Base-by-base conservation (phyloP, 768 basidiomycete genomes). In the Tricholoma saponaceum region DNA sequence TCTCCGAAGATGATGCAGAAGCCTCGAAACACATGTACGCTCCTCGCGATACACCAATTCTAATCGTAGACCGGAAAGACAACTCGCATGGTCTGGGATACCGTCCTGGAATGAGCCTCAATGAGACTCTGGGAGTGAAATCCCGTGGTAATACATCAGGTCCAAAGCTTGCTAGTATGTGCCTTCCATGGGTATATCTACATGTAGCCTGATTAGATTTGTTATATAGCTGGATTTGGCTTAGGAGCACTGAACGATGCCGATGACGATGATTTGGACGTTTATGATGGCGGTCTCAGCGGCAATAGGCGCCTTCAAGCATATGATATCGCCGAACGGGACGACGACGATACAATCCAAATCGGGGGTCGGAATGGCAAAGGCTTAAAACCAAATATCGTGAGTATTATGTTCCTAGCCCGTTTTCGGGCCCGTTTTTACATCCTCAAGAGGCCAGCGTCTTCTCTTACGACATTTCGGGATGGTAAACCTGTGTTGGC, bases 231-330 rank as follows among this genome's bases (percentile, higher is more conserved):
- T 67, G 93, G 92, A 1, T 96, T 95, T 65, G 94, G 93, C 35
- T 76, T 95, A 16, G 92, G 93, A 5, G 92, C 90, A 1, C 71
- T 94, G 16, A 97, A 96, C 66, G 95, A 97, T 55, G 95, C 92
- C 2, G 95, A 98, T 51, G 92, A 95, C 49, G 95, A 98, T 67
- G 95, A 95, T 66, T 53, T 92, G 32, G 92, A 95, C 62, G 77
- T 94, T 4, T 95, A 95, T 62, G 91, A 92, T 62, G 72, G 75
- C 37, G 64, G 62, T 1, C 55, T 69, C 30, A 66, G 67, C 13
- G 63, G 64, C 8, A 71, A 75, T 14, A 74, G 78, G 59, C 80
- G 73, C 57, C 76, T 81, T 37, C 76, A 83, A 44, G 88, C 89
- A 6, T 90, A 87, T 64, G 89, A 94, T 62, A 73, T 75, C 28